Base-by-base conservation (phyloP, 2,329 filamentous ascomycete species). In the Stagonosporopsis vannaccii region DNA sequence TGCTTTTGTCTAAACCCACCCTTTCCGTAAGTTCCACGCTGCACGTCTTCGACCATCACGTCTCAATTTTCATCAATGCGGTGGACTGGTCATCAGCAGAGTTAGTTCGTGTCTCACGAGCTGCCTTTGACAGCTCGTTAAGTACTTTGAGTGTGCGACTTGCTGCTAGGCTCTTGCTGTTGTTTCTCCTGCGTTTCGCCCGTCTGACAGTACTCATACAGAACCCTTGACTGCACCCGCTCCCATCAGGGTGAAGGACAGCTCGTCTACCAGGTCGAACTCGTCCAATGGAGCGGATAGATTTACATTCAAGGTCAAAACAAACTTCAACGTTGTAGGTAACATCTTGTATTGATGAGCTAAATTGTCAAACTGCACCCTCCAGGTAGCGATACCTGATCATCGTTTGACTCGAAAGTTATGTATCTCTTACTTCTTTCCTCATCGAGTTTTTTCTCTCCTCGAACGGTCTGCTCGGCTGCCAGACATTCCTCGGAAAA, bases 161-260 rank as follows among this genome's bases (percentile, higher is more conserved):
- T 17, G n/a, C 22, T 13, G 41, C 46, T 49, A 36, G 35, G 43
- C 42, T 52, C 32, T 30, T 37, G 35, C 33, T 26, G 8, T 17
- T 20, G 41, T 46, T 51, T 51, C 52, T 46, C 28, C 23, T 42
- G 13, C 36, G 46, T 46, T 51, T 56, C 46, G 45, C 22, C 20
- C 19, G 15, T 4, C 22, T 11, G 32, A 23, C 20, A 11, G 19
- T 20, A 25, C 4, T 25, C 20, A 39, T 37, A 4, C 17, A n/a
- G n/a, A n/a, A n/a, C n/a, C n/a, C n/a, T n/a, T n/a, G n/a, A n/a
- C n/a, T n/a, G n/a, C n/a, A n/a, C n/a, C n/a, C n/a, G n/a, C n/a
- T n/a, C n/a, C n/a, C n/a, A n/a, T n/a, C n/a, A n/a, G n/a, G n/a
- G n/a, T n/a, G n/a, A n/a, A n/a, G n/a, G n/a, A n/a, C n/a, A n/a